Base-by-base conservation (phyloP, 2,329 filamentous ascomycete genomes). In the Penicillium sp. region DNA sequence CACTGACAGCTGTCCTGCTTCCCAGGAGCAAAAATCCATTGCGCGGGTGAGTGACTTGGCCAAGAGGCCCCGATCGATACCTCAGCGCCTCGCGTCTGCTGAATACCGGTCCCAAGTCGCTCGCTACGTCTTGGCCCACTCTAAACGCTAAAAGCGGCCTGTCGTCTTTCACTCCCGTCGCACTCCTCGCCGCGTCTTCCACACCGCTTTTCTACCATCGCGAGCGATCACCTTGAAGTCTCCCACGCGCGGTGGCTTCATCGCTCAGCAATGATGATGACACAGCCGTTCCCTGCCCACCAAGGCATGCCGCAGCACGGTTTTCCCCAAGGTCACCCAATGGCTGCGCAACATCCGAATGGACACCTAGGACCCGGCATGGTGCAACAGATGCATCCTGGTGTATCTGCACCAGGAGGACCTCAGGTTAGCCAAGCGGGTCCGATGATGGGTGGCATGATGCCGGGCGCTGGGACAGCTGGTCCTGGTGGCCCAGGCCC, bases 381-480 rank as follows among this genome's bases (percentile, higher is more conserved):
- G 71, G 71, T 74, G 43, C 80, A 80, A 67, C 78, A 75, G 60
- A 81, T 84, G 75, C 79, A 81, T 58, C 79, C 78, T 44, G 80
- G 80, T 47, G 80, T 82, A 31, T 82, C 81, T 45, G 79, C 75
- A 27, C 79, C 80, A 22, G 75, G 75, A 55, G 79, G 75, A 19
- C 80, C 81, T 41, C 80, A 82, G 55, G 80, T 81, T 48, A 80
- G 73, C 55, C 82, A 84, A 63, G 75, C 79, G 40, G 78, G 78
- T n/a, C 80, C 79, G 19, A 83, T 84, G 80, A 82, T 84, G 75
- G 74, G 63, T 30, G 80, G 77, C 42, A 83, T 85, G 80, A 80
- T 81, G 56, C 80, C 79, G 41, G 80, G 79, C 46, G 74, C 75
- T 50, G 76, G 77, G 51, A 78, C 75, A 28, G 74, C 75, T 54